Evolutionary conservation across 2,329 filamentous ascomycete genomes (phyloP).

Genomic region (Lachnellula arida): DNA sequence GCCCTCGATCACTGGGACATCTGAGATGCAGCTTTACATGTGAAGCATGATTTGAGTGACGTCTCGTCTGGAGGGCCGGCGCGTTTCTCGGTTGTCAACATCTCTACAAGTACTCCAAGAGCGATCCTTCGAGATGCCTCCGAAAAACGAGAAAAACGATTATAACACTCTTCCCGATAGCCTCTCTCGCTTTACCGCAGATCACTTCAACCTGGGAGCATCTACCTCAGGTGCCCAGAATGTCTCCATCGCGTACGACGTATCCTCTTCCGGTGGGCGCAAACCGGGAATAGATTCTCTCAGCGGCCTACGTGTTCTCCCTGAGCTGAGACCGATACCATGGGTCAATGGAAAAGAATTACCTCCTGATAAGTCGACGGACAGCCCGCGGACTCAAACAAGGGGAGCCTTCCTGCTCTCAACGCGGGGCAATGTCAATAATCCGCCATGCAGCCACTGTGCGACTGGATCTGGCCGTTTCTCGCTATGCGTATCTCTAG

Average conservation of each 20-base stretch:
- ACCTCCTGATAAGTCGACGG: constrained; percentile 12
- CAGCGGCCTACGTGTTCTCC: constrained; percentile 14
- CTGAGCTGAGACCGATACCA: constrained; percentile 21
- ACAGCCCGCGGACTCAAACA: constrained; percentile 19
- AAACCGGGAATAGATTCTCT: constrained; percentile 8
- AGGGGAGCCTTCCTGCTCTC: constrained; percentile 19
- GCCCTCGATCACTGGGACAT: too few species aligned
- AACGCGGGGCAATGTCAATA: constrained; percentile 16
- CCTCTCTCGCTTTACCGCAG: neutral
- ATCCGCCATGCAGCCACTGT: constrained; percentile 21
- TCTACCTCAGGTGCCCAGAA: neutral
- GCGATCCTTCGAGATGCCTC: neutral
- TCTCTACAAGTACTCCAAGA: too few species aligned
- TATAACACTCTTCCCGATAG: neutral
- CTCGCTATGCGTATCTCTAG: constrained; percentile 15
- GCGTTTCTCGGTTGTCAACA: neutral
- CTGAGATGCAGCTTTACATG: too few species aligned
- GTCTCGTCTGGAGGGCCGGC: too few species aligned
- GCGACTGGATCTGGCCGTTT: constrained; percentile 18
- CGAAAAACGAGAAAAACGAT: constrained; percentile 1
- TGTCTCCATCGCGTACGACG: neutral
- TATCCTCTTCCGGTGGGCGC: neutral
- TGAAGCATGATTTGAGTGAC: too few species aligned
- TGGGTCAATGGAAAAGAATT: constrained; percentile 22
- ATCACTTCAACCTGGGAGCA: neutral